These are phyloP conservation scores for Meyerozyma smithsonii DNA, from an alignment of 1,139 yeast genomes.

Conservation along the genomic window DNA sequence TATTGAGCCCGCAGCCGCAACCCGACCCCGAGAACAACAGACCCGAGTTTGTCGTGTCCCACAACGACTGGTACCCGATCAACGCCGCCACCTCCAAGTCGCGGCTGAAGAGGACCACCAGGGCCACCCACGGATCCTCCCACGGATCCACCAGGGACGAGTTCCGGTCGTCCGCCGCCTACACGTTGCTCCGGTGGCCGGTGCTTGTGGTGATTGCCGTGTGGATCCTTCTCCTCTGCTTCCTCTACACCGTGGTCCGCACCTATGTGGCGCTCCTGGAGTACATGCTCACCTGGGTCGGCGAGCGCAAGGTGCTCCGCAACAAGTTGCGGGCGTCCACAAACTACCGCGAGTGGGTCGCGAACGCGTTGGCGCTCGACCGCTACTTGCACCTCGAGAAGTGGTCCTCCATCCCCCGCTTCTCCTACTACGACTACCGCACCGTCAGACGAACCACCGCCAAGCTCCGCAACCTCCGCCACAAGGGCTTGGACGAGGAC, in stretches of 20 bases:
- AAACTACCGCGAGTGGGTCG: conserved; percentile 59
- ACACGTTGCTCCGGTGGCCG: conserved; percentile 63
- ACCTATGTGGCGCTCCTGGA: conserved; percentile 64
- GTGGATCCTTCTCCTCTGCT: conserved; percentile 52
- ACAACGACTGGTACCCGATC: conserved; percentile 68
- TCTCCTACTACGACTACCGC: conserved; percentile 65
- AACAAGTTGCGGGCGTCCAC: conserved; percentile 43
- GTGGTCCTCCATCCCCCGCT: conserved; percentile 62
- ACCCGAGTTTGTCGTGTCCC: conserved; percentile 46
- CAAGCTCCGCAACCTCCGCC: conserved; percentile 37
- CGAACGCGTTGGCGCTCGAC: conserved; percentile 56
- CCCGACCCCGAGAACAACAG: conserved; percentile 2
- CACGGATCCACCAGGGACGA: conserved; percentile 39
- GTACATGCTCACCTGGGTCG: conserved; percentile 54
- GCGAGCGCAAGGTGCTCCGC: conserved; percentile 48
- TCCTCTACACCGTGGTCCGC: conserved; percentile 50
- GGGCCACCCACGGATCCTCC: no score
- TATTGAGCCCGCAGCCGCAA: background rate
- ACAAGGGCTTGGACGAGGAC: conserved; percentile 34
- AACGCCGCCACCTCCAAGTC: conserved; percentile 11
- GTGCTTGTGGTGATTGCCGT: conserved; percentile 43
- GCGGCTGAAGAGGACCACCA: conserved; percentile 5
- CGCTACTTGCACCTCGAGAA: conserved; percentile 51
- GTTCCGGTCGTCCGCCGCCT: conserved; percentile 45
- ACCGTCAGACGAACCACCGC: conserved; percentile 49